Base-by-base conservation (phyloP, 495 filamentous ascomycete genomes). In the Xylaria bambusicola region DNA sequence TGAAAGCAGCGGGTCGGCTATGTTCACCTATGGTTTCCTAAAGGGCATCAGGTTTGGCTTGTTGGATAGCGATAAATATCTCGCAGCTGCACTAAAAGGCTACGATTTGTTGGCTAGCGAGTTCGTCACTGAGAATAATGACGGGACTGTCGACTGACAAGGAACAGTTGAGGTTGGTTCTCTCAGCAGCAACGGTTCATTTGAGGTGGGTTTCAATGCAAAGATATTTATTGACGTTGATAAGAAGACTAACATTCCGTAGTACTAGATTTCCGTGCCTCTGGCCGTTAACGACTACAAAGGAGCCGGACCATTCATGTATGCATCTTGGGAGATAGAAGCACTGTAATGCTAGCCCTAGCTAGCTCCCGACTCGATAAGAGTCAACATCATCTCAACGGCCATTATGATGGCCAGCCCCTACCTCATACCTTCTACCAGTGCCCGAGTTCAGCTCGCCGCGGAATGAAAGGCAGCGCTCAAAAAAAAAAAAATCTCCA, bases 131-230 rank as follows among this genome's bases (percentile, higher is more conserved):
- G 62, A 72, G 29, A 74, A 79, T 31, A 65, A 55, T 0, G 71
- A 77, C 60, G 80, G 78, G 1, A 73, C 73, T 4, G 60, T 83
- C 23, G 73, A 78, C 47, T 84, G 78, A 69, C 76, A 80, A 56
- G 80, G 81, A 9, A 85, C 82, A 15, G 83, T 85, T 27, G 57
- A 69, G 42, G 82, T 85, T 9, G 82, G 83, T 21, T 84, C 81
- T 58, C 67, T 85, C 53, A 73, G 75, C 46, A 75, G 77, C 10
- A 76, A 73, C 10, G 82, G 72, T n/a, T 73, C 69, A 26, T 82
- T 75, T 60, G 70, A 80, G 65, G 77, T 72, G 27, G 63, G 66
- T 62, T 18, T 33, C 20, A 7, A 6, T 45, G 9, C 23, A 10
- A 68, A 6, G 47, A 31, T 31, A 40, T 52, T 18, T 21, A 35